Percentiles rank a stretch among this genome's conserved stretches.
Conservation (phyloP, 192 early-diverging fungal genomes). For the Cetraspora pellucida region DNA sequence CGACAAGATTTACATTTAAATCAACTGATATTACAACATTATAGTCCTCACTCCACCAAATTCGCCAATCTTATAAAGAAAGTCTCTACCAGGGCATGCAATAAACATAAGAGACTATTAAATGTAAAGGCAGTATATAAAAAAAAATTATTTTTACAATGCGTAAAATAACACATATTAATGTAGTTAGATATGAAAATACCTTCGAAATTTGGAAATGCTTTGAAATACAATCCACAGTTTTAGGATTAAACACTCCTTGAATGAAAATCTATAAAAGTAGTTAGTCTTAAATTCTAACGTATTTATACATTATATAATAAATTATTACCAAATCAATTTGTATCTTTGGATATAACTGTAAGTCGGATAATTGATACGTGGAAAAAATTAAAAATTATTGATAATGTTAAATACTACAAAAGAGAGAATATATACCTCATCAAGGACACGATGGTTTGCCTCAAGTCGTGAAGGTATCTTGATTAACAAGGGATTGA, state of each 20-base stretch:
- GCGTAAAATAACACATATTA: not conserved
- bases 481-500: not conserved
- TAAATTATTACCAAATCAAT: slow-evolving; percentile 42
- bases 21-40: slow-evolving; percentile 41
- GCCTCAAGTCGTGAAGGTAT: slow-evolving; percentile 58
- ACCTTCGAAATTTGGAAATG: slow-evolving; percentile 41
- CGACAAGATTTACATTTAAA: too few relatives aligned
- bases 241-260: slow-evolving; percentile 45
- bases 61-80: slow-evolving; percentile 43
- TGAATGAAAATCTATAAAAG: slow-evolving; percentile 43
- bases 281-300: not conserved
- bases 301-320: not conserved
- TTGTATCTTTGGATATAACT: slow-evolving; percentile 53
- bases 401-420: not conserved
- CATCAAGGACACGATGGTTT: slow-evolving; percentile 58
- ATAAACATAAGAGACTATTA: slow-evolving; percentile 48
- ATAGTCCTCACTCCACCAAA: slow-evolving; percentile 51
- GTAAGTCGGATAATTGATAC: not conserved
- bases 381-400: not conserved
- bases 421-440: slow-evolving; percentile 9
- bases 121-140: not conserved
- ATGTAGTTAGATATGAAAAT: not conserved
- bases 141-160: not conserved
- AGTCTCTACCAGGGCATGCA: slow-evolving; percentile 39
- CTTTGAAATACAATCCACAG: slow-evolving; percentile 45